Evolutionary conservation across 2,329 filamentous ascomycete species (phyloP).

Genomic region (Acephala macrosclerotiorum): DNA sequence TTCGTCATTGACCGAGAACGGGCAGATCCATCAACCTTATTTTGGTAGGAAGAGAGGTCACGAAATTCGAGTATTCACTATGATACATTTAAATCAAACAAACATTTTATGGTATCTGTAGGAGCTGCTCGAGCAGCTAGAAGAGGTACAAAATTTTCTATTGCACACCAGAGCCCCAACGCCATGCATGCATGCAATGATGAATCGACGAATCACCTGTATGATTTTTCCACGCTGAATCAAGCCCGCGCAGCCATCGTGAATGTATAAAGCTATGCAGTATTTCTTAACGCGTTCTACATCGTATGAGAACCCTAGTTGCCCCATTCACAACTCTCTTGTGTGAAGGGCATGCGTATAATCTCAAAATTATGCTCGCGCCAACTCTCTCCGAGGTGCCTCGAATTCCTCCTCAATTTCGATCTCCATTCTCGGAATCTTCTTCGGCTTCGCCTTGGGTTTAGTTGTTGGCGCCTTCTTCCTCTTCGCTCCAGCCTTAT

Average conservation of each 20-base stretch:
- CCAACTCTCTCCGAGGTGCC: conserved; percentile 40
- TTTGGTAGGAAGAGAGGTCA: neutral
- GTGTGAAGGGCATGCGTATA: neutral
- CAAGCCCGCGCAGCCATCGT: no score
- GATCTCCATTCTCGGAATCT: conserved; percentile 63
- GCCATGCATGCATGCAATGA: conserved; percentile 27
- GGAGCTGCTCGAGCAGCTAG: neutral
- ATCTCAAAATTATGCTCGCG: conserved; percentile 23
- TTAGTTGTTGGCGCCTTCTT: conserved; percentile 51
- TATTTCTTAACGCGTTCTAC: no score
- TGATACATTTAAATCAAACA: neutral
- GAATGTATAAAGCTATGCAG: no score
- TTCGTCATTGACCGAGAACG: neutral
- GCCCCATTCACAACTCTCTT: no score
- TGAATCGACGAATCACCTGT: no score
- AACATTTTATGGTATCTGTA: neutral
- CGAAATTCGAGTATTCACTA: neutral
- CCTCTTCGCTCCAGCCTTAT: conserved; percentile 65
- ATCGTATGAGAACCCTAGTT: no score
- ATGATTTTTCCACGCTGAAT: no score
- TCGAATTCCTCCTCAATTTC: conserved; percentile 78
- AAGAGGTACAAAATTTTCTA: neutral
- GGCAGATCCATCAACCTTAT: neutral
- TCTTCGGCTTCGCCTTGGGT: conserved; percentile 59
- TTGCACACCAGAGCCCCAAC: conserved; percentile 22